Conservation (phyloP, 805 yeast genomes). For the Saccharomyces paradoxus region DNA sequence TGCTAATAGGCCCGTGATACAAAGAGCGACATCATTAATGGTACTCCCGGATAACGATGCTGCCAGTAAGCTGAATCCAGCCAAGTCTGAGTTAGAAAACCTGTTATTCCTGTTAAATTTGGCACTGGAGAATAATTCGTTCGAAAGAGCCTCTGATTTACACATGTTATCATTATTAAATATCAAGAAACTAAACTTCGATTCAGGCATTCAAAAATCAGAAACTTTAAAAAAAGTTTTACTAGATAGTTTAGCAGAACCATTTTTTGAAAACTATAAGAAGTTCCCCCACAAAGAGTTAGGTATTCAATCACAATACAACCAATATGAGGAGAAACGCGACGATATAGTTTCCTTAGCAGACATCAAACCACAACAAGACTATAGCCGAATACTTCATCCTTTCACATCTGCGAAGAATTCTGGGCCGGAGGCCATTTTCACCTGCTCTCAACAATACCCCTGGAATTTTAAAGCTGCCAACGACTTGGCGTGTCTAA, state of each 20-base stretch:
- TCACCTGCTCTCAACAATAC: slow-evolving; percentile 62
- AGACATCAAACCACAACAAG: slow-evolving; percentile 7
- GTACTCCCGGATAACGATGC: not conserved
- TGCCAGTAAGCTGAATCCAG: not conserved
- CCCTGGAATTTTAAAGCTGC: slow-evolving; percentile 80
- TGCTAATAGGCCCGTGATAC: not conserved
- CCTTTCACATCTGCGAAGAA: slow-evolving; percentile 58
- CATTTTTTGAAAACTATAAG: slow-evolving; percentile 20
- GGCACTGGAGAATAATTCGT: slow-evolving; percentile 19
- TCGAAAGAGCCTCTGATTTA: slow-evolving; percentile 21
- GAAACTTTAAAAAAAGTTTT: slow-evolving; percentile 18
- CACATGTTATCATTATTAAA: slow-evolving; percentile 24
- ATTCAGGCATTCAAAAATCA: slow-evolving; percentile 3
- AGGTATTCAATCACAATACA: not conserved
- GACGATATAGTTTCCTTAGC: not conserved
- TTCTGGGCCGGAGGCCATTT: slow-evolving; percentile 68
- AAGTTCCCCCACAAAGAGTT: not conserved
- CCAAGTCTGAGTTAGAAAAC: slow-evolving; percentile 12
- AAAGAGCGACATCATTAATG: slow-evolving; percentile 11
- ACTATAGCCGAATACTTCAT: slow-evolving; percentile 44
- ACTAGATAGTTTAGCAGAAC: slow-evolving; percentile 24
- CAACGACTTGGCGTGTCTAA: slow-evolving; percentile 78
- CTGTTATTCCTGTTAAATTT: slow-evolving; percentile 19
- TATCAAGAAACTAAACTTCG: slow-evolving; percentile 16
- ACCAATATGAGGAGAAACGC: not conserved